Evolutionary conservation across 805 yeast genomes (phyloP), one percentile per base, ranked within the genome.

Genomic region (Kluyveromyces dobzhanskii): DNA sequence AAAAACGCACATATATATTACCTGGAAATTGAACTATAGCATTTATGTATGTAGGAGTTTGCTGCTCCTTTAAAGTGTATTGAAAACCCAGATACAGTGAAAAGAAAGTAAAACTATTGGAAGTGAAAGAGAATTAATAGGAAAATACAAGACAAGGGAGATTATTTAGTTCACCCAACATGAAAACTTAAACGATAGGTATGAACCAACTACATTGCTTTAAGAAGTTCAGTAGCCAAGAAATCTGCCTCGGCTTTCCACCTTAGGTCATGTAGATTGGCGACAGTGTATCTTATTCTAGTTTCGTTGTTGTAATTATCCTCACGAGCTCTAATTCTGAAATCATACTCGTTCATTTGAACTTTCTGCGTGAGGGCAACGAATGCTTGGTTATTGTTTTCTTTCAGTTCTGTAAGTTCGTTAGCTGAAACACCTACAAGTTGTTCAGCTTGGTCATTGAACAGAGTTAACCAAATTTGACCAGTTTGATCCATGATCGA

Each of bases 401-500:
- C 69, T 43, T 66, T 62, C 46, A 75, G 47, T 41, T 61, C 62
- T 35, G 67, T 63, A 43, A 87, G 61, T 30, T 66, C 64, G 13
- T 85, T 84, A 0, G 90, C 78, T 38, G 69, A 64, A 21, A 75
- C 69, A 1, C 80, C 85, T 39, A 90, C 64, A 32, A 92, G 61
- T 46, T 69, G 68, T 32, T 67, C 69, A 1, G 94, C 97, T 45
- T 80, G 83, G 13, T 82, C 90, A 59, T 92, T 95, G 55, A 92
- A 92, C 42, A 83, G 66, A 1, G 94, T 81, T 24, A 85, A 65
- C 94, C 96, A 87, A 44, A 87, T 57, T 58, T 83, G 87, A 16
- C 88, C 94, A 4, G 94, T 73, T 48, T 70, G 68, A 60, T 92
- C 98, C 53, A 78, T 70, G n/a, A 87, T 73, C 3, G 85, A 75